A percentile compares a stretch with the other conserved stretches of the same genome.
Evolutionary conservation across 106 monocot genomes (phyloP).

Genomic region (Chionographis japonica): DNA sequence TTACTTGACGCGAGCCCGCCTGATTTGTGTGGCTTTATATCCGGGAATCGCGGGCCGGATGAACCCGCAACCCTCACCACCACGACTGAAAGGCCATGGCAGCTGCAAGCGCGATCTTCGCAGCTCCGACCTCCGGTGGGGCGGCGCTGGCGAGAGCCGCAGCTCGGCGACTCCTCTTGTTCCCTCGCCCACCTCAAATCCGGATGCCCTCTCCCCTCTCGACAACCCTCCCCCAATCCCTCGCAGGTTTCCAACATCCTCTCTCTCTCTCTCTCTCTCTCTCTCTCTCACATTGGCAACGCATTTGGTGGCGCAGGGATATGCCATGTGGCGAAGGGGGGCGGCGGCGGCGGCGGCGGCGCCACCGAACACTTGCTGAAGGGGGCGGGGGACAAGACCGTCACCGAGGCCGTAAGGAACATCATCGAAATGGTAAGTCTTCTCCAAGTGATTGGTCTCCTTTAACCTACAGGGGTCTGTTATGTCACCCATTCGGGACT

Average conservation of each 20-base stretch:
- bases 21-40: too few species aligned
- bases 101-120: not conserved
- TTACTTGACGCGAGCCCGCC: too few species aligned
- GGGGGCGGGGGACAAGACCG: conserved; percentile 36
- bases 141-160: not conserved
- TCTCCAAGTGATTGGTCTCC: too few species aligned
- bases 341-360: too few species aligned
- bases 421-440: conserved; percentile 51
- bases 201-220: not conserved
- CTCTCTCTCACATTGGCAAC: not conserved
- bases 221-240: not conserved
- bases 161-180: not conserved
- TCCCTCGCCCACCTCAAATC: not conserved
- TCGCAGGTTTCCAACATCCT: not conserved
- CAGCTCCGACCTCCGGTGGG: not conserved
- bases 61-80: too few species aligned
- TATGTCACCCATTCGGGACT: too few species aligned
- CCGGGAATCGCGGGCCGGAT: too few species aligned
- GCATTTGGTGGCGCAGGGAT: too few species aligned
- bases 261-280: not conserved
- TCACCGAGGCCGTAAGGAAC: conserved; percentile 46
- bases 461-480: too few species aligned
- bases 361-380: too few species aligned
- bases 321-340: too few species aligned
- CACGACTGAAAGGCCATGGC: conserved; percentile 7